Evolutionary conservation across 108 stramenopile species (phyloP), one percentile per base, ranked within the genome.

Genomic region (Cylindrotheca fusiformis): DNA sequence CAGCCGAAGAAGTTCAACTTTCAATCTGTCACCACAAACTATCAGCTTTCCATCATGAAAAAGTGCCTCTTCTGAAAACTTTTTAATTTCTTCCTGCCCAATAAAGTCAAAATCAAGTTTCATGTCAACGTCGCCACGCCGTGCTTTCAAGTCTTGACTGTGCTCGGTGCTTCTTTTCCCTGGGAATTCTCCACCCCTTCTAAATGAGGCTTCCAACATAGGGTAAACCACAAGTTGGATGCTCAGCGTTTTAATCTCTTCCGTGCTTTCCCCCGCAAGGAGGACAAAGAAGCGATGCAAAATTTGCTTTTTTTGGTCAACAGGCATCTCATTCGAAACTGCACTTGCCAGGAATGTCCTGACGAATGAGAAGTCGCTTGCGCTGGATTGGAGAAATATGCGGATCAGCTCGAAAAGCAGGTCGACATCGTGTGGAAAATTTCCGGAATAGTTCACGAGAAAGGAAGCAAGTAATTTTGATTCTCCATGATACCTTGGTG

Each of bases 1-100:
- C 5, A 98, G 64, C 72, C 81, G 84, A 41, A 97, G 63, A 20
- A 97, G 64, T 71, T 96, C 95, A n/a, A 96, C 86, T n/a, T 75
- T 84, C 48, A 90, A 70, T 54, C 80, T 79, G 24, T 83, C 72
- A 3, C 81, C 82, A 58, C 79, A 79, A 32, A 47, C 33, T 26
- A 54, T 60, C 3, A 58, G 55, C 36, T 41, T 55, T 8, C 74
- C 72, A 44, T 72, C 60, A 33, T 65, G 28, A 30, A 71, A 73
- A 17, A 85, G 67, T 26, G 78, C 76, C 48, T 72, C 74, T 5
- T 52, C 44, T 17, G 72, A 52, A 52, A 85, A 80, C 45, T 76
- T 69, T 47, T 70, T 32, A 48, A 76, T 36, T 24, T 41, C 36
- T 14, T 41, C 36, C 36, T 41, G 10, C 27, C 63, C 67, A 24